Evolutionary conservation across 371 early-diverging fungal species (phyloP).

Genomic region (Nosema muscidifuracis): DNA sequence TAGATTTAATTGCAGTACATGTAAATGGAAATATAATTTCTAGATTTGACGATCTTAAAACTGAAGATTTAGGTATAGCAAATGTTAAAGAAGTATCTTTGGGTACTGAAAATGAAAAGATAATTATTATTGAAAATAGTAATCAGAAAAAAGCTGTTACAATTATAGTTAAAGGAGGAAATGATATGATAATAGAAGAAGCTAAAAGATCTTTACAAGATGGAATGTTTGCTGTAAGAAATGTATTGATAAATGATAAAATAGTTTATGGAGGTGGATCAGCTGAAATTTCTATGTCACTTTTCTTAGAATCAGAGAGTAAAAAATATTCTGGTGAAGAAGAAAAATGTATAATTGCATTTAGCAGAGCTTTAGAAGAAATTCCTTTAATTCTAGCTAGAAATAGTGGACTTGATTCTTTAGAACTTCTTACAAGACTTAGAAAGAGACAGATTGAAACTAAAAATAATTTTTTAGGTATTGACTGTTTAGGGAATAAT

Average conservation of each 20-base stretch:
- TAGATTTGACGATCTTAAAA: conserved; percentile 86
- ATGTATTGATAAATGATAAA: conserved; percentile 84
- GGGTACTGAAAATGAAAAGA: conserved; percentile 93
- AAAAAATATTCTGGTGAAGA: conserved; percentile 17
- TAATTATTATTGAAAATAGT: conserved; percentile 80
- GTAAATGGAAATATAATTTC: conserved; percentile 96
- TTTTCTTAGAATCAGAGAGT: conserved; percentile 54
- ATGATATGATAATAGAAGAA: conserved; percentile 96
- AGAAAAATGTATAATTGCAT: conserved; percentile 65
- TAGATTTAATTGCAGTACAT: conserved; percentile 89
- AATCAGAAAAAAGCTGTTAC: conserved; percentile 71
- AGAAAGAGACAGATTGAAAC: conserved; percentile 81
- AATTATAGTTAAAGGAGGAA: conserved; percentile 92
- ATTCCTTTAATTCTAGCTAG: conserved; percentile 89
- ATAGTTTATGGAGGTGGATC: conserved; percentile 99
- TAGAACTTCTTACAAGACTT: conserved; percentile 81
- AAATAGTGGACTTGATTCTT: conserved; percentile 85
- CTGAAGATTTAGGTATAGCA: conserved; percentile 82
- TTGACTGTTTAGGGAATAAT: conserved; percentile 81
- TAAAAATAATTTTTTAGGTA: conserved; percentile 75
- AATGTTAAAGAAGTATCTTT: conserved; percentile 82
- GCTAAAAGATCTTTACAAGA: conserved; percentile 96
- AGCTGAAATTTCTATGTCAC: conserved; percentile 85
- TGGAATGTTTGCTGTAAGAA: conserved; percentile 96
- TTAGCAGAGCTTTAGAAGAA: conserved; percentile 86